These are phyloP conservation scores for Dendrobium officinale DNA, from an alignment of 106 monocot genomes.

Conservation along the genomic window DNA sequence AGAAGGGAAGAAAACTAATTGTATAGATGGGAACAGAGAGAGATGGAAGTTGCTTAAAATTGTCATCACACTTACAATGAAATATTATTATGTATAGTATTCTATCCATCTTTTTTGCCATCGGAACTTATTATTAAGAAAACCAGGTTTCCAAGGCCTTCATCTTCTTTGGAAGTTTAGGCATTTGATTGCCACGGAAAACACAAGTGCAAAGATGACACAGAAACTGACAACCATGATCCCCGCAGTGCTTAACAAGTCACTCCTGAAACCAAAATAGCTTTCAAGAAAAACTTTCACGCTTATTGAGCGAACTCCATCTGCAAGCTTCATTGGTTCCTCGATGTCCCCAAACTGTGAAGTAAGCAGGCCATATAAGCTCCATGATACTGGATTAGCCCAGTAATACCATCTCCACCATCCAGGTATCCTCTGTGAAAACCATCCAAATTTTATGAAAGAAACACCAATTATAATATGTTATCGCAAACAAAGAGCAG, in stretches of 20 bases:
- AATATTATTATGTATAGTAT: background rate
- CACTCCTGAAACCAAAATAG: conserved; percentile 77
- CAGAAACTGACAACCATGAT: conserved; percentile 75
- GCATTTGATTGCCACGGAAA: conserved; percentile 71
- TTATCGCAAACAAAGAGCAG: background rate
- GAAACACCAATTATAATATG: background rate
- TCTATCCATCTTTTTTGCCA: background rate
- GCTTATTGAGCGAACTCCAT: conserved; percentile 51
- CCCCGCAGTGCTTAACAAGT: conserved; percentile 61
- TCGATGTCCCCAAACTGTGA: conserved; percentile 84
- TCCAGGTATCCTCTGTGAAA: conserved; percentile 67
- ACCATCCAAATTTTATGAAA: background rate
- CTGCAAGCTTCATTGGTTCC: conserved; percentile 45
- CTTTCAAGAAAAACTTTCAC: conserved; percentile 45
- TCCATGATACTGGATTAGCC: conserved; percentile 94
- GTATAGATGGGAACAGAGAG: background rate
- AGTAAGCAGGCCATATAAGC: conserved; percentile 85
- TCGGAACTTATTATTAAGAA: background rate
- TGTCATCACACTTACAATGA: background rate
- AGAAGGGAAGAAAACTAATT: no score
- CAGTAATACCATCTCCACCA: conserved; percentile 99
- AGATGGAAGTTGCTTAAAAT: background rate
- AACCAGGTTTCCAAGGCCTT: background rate
- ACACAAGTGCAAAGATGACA: conserved; percentile 77
- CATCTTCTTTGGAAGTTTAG: conserved; percentile 90